phyloP scores from a whole-genome alignment of 2,329 filamentous ascomycete genomes.

The Diaporthe amygdali region DNA sequence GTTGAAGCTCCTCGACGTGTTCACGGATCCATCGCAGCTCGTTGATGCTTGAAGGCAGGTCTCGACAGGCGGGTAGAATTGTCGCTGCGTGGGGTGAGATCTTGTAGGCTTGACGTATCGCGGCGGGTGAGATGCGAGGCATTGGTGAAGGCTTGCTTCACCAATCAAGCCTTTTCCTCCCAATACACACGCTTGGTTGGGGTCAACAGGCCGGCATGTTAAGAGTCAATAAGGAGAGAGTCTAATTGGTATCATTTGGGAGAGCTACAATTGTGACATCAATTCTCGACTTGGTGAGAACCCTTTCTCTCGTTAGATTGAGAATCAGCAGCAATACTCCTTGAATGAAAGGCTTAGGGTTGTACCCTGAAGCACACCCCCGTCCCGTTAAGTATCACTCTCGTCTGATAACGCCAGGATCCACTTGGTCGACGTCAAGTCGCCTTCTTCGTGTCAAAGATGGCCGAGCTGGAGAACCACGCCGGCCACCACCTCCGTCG shows the following conservation, averaged over 20 bases:
- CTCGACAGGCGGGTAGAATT: conserved; percentile 69
- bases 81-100: conserved; percentile 61
- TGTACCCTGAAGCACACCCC: neutral
- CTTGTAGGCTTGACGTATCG: conserved; percentile 58
- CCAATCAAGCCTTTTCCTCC: neutral
- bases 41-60: conserved; percentile 65
- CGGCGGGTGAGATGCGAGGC: conserved; percentile 67
- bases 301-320: too few relatives aligned
- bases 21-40: conserved; percentile 77
- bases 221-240: too few relatives aligned
- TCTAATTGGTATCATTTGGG: too few relatives aligned
- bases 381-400: neutral
- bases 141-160: conserved; percentile 40
- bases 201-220: neutral
- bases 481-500: neutral
- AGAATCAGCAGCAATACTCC: too few relatives aligned
- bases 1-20: conserved; percentile 46
- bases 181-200: neutral
- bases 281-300: too few relatives aligned
- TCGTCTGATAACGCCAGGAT: neutral
- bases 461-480: neutral
- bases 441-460: neutral
- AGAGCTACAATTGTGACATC: too few relatives aligned
- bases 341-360: too few relatives aligned
- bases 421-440: neutral